Evolutionary conservation across 2,329 filamentous ascomycete genomes (phyloP), one percentile per base, ranked within the genome.

Genomic region (Magnaporthiopsis rhizophila): DNA sequence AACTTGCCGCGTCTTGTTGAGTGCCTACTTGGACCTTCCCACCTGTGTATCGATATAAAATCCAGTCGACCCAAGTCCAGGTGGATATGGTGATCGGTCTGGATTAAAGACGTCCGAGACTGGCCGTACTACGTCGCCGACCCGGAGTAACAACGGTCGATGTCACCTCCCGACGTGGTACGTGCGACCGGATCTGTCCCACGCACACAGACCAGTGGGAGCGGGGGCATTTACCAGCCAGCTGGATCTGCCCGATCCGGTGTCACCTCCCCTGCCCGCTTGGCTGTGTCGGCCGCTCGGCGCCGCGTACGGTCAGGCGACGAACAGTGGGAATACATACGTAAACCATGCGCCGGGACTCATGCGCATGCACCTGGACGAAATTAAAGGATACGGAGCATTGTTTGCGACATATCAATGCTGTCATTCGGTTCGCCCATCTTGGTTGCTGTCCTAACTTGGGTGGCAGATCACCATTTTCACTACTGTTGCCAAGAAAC

Each of bases 231-330:
- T 62, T 62, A 62, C 60, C 60, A 62, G 45, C 50, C 26, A 18
- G 61, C 61, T 62, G 61, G 61, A 62, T 62, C 61, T 62, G 45
- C 61, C 61, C 15, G 61, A 45, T 21, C 61, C 61, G 50, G 45
- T 57, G 61, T 62, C 61, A 62, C 45, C 61, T 32, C 15, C n/a
- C n/a, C 32, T n/a, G 60, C 24, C 34, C 15, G 21, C 34, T 32
- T 34, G 28, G 38, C 11, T 18, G 13, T 18, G 38, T 45, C 38
- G 38, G 38, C 38, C 13, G 38, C 6, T 45, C 15, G 38, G 38
- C 15, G 38, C 34, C 15, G 9, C n/a, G 5, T 34, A 18, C n/a
- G 45, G 45, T n/a, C 18, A 53, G 45, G 7, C 7, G 45, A 24
- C 3, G 6, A 53, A 53, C 18, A 6, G 3, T 9, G 21, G n/a